Evolutionary conservation across 441 rosid genomes (phyloP).

Genomic region (Jatropha podagrica): DNA sequence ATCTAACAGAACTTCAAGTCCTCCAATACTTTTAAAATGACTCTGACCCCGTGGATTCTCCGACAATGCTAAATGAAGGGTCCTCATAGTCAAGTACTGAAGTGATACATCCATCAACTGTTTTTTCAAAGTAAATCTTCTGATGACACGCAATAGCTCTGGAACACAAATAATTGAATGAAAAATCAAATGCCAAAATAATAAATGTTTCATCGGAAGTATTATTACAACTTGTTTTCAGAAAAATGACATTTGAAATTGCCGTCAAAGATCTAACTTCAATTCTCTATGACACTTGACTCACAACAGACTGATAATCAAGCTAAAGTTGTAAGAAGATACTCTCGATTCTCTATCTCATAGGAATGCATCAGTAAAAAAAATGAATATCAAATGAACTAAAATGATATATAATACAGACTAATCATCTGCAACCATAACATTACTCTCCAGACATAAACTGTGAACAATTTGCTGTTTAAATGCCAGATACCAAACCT

Average conservation of each 20-base stretch:
- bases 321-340: not conserved
- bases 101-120: constrained; percentile 58
- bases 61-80: constrained; percentile 51
- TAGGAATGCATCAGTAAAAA: not conserved
- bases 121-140: constrained; percentile 74
- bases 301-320: not conserved
- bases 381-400: not conserved
- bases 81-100: constrained; percentile 59
- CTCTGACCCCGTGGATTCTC: constrained; percentile 79
- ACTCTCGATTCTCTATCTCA: not conserved
- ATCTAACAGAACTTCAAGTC: constrained; percentile 83
- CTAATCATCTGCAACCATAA: not conserved
- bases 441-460: not conserved
- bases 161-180: constrained; percentile 31
- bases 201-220: not conserved
- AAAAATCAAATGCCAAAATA: not conserved
- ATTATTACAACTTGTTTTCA: not conserved
- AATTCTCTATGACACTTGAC: not conserved
- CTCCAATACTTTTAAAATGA: constrained; percentile 87
- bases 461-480: not conserved
- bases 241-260: not conserved
- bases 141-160: constrained; percentile 73
- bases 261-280: not conserved
- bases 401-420: not conserved
- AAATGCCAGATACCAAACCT: constrained; percentile 1